Evolutionary conservation across 2,329 filamentous ascomycete genomes (phyloP), one percentile per base, ranked within the genome.

Genomic region (Trichoderma polysporum): DNA sequence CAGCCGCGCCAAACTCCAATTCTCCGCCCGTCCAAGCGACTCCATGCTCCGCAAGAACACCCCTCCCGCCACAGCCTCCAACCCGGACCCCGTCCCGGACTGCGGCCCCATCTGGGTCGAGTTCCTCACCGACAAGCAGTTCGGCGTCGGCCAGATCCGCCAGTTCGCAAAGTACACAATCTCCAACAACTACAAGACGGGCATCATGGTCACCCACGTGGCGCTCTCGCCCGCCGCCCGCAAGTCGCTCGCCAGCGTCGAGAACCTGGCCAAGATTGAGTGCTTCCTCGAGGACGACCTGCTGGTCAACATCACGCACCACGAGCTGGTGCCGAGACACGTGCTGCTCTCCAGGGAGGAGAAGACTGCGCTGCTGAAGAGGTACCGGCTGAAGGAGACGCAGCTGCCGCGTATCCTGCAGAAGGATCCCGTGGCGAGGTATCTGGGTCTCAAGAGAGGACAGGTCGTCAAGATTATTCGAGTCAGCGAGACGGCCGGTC

Each of bases 381-480:
- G 95, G 70, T 99, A 99, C 81, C 88, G 95, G 57, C 82, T 99
- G 79, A 98, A 97, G 88, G 95, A 99, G 85, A 97, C 93, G 10
- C 95, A 99, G 83, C 84, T 99, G 76, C 95, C 95, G 4, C 87
- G 95, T 66, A 97, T 99, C 74, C 88, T 97, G 79, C 87, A 91
- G 71, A 92, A 91, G 72, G 95, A 99, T 78, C 95, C 95, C 3
- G 93, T 99, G 61, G 92, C 95, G 29, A 90, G 91, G 74, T 99
- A 98, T 79, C 83, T 97, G 65, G 95, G 95, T 13, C 83, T 99
- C 77, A 91, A 91, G 83, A 87, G 94, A 76, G 93, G 94, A 3
- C 92, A 97, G 80, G 94, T 99, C 3, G 95, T 99, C 75, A 99
- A 99, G 87, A 99, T 99, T 74, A 97, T 99, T 74, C 86, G 95